phyloP scores from a whole-genome alignment of 192 early-diverging fungal genomes.

The Nowakowskiella sp. region DNA sequence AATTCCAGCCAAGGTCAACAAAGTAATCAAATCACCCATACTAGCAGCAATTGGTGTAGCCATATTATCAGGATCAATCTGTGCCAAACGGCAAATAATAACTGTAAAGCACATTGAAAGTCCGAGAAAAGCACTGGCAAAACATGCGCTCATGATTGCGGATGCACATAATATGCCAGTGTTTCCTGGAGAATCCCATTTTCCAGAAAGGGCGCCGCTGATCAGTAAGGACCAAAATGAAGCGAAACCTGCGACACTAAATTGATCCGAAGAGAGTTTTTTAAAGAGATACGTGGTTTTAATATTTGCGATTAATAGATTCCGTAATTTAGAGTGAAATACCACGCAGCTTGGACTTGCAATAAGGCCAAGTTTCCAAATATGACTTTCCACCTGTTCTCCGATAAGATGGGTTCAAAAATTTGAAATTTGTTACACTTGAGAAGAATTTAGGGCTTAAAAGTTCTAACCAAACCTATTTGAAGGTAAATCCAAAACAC shows the following conservation, averaged over 20 bases:
- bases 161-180: constrained; percentile 62
- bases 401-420: not conserved
- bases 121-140: constrained; percentile 66
- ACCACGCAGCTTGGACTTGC: constrained; percentile 58
- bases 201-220: constrained; percentile 44
- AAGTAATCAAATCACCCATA: constrained; percentile 64
- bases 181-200: not conserved
- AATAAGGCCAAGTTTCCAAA: constrained; percentile 68
- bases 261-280: not conserved
- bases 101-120: constrained; percentile 64
- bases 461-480: not conserved
- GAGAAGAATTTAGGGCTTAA: not conserved
- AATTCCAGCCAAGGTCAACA: constrained; percentile 52
- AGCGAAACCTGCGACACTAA: constrained; percentile 61
- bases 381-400: constrained; percentile 45
- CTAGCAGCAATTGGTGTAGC: constrained; percentile 68
- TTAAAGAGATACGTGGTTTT: too few relatives aligned
- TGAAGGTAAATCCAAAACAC: constrained; percentile 23
- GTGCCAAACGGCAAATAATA: constrained; percentile 45
- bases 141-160: constrained; percentile 21
- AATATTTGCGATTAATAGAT: too few relatives aligned
- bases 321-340: too few relatives aligned
- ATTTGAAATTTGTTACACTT: not conserved
- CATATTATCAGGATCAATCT: constrained; percentile 79
- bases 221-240: constrained; percentile 61